Percentiles rank a stretch among this genome's conserved stretches.
Evolutionary conservation across 345 rosid genomes (phyloP).

Genomic region (Lepidium africanum): DNA sequence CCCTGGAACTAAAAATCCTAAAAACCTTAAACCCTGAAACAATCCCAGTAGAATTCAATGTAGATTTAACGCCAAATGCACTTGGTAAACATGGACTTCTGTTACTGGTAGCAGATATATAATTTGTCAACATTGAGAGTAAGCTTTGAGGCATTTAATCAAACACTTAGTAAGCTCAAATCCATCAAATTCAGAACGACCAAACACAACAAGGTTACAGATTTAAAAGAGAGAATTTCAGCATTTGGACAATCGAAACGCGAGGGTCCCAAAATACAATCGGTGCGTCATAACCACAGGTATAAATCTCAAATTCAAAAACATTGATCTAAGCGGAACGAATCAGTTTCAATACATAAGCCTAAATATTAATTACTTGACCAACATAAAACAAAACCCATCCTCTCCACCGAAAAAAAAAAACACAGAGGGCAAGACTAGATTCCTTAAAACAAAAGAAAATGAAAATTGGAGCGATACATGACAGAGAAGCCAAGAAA

Average conservation of each 20-base stretch:
- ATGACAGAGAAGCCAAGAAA: background rate
- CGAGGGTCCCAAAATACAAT: background rate
- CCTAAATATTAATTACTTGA: background rate
- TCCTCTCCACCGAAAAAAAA: background rate
- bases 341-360: background rate
- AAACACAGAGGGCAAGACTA: background rate
- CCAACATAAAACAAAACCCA: background rate
- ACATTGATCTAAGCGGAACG: background rate
- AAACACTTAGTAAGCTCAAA: background rate
- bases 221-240: background rate
- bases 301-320: background rate
- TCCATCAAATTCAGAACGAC: constrained; percentile 2
- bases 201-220: background rate
- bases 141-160: background rate
- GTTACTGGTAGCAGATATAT: background rate
- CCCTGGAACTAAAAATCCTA: background rate
- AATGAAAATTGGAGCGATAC: background rate
- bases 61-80: background rate
- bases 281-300: background rate
- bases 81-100: background rate
- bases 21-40: constrained; percentile 10
- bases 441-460: background rate
- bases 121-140: background rate
- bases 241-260: background rate
- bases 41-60: background rate